Conservation (phyloP, 164 flowering plant genomes). For the Tetrastigma voinierianum region DNA sequence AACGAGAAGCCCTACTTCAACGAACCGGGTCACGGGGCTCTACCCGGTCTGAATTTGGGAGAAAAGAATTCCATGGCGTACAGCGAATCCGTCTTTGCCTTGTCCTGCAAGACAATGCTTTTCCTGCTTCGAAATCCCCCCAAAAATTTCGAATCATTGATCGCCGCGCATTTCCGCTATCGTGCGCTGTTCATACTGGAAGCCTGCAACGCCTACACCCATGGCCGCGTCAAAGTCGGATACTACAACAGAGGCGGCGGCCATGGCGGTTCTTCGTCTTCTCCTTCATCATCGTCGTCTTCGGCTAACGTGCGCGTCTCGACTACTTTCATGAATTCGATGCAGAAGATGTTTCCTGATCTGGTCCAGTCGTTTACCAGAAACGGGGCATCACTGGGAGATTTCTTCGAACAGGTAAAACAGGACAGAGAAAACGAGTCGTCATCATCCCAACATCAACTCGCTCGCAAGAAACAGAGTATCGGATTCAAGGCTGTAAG, state of each 20-base stretch:
- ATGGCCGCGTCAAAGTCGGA: constrained; percentile 18
- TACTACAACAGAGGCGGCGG: constrained; percentile 1
- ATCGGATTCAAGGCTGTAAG: neutral
- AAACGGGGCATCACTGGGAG: constrained; percentile 18
- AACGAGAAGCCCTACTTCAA: constrained; percentile 36
- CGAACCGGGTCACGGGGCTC: constrained; percentile 24
- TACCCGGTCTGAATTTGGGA: constrained; percentile 3
- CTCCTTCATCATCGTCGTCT: neutral
- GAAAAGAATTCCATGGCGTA: constrained; percentile 19
- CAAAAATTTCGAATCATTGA: constrained; percentile 22
- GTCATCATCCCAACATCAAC: neutral
- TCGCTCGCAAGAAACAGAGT: neutral
- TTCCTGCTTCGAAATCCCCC: constrained; percentile 20
- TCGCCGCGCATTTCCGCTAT: constrained; percentile 14
- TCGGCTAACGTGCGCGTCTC: constrained; percentile 16
- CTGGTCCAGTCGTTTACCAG: constrained; percentile 15
- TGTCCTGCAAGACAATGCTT: constrained; percentile 25
- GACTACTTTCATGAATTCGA: constrained; percentile 11
- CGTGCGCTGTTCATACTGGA: constrained; percentile 10
- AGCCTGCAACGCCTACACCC: constrained; percentile 20
- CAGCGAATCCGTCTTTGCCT: constrained; percentile 17
- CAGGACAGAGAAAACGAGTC: neutral
- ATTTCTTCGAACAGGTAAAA: constrained; percentile 6
- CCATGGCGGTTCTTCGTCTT: neutral
- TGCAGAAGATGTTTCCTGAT: constrained; percentile 16